Conservation (phyloP, 2,329 filamentous ascomycete species). For the Epichloe coenophiala region DNA sequence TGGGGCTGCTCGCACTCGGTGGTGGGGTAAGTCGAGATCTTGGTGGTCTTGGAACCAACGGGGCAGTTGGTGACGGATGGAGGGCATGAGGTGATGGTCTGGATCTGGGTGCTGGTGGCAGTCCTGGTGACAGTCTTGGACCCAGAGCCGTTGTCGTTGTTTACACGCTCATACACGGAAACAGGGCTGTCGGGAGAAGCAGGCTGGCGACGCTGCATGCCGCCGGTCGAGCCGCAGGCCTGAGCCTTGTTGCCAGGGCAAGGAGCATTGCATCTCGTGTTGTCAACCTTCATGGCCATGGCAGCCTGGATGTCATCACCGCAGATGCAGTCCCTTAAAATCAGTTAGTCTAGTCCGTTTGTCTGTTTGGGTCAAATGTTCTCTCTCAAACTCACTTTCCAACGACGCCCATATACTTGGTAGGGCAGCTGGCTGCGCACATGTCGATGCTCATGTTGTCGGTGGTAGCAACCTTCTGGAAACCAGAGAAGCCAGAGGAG, state of each 20-base stretch:
- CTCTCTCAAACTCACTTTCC: slow-evolving; percentile 10
- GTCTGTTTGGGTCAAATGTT: neutral
- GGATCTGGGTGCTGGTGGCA: slow-evolving; percentile 14
- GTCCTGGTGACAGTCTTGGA: slow-evolving; percentile 11
- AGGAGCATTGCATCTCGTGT: slow-evolving; percentile 12
- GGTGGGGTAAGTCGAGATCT: slow-evolving; percentile 11
- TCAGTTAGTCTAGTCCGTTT: neutral
- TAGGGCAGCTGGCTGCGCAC: slow-evolving; percentile 13
- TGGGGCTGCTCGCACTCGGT: slow-evolving; percentile 2
- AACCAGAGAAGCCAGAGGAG: slow-evolving; percentile 11
- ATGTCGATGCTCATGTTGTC: slow-evolving; percentile 12
- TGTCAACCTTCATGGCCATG: slow-evolving; percentile 4
- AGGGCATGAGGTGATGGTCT: slow-evolving; percentile 18
- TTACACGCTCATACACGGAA: slow-evolving; percentile 1
- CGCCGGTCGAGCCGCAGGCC: slow-evolving; percentile 13
- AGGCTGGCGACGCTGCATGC: neutral
- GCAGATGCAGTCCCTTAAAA: slow-evolving; percentile 19
- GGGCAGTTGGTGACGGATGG: slow-evolving; percentile 13
- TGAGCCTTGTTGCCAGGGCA: slow-evolving; percentile 16
- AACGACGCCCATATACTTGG: slow-evolving; percentile 14
- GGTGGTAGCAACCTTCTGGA: slow-evolving; percentile 7
- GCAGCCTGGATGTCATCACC: slow-evolving; percentile 8
- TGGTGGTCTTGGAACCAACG: slow-evolving; percentile 11
- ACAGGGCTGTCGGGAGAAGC: neutral
- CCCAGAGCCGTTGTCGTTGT: neutral